phyloP scores from a whole-genome alignment of 768 basidiomycete species.

The Mycena vitilis region DNA sequence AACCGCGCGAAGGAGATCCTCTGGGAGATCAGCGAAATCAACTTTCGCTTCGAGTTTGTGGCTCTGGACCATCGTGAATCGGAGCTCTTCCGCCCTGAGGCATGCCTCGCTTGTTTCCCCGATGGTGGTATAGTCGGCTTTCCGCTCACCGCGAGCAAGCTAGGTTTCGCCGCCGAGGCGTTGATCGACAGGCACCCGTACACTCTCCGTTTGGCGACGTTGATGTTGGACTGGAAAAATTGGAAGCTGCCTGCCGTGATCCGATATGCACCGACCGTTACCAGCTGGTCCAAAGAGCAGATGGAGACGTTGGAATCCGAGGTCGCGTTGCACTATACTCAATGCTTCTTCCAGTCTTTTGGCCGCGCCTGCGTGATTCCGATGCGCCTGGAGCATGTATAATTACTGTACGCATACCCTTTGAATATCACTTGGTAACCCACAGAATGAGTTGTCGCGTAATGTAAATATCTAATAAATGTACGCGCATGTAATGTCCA shows the following conservation, averaged over 20 bases:
- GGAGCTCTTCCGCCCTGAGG: background rate
- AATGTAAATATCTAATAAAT: too few relatives aligned
- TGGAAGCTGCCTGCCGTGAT: background rate
- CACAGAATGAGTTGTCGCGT: too few relatives aligned
- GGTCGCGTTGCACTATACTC: background rate
- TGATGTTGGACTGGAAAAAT: background rate
- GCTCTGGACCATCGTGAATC: constrained; percentile 35
- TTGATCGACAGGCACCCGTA: background rate
- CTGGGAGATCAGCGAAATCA: constrained; percentile 37
- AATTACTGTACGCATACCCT: too few relatives aligned
- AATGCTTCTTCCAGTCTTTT: background rate
- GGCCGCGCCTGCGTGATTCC: background rate
- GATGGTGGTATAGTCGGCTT: background rate
- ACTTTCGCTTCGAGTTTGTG: constrained; percentile 37
- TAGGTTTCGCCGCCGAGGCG: background rate
- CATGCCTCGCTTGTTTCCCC: background rate
- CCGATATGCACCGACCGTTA: background rate
- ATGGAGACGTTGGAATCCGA: background rate
- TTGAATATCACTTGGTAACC: too few relatives aligned
- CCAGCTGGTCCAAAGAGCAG: background rate
- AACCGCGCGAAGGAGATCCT: constrained; percentile 28
- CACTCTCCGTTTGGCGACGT: background rate
- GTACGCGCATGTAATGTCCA: too few relatives aligned
- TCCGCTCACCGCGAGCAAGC: background rate
- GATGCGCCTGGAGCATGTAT: background rate